Evolutionary conservation across 176 grass and related monocot species (phyloP), one percentile per base, ranked within the genome.

Genomic region (Dactylis glomerata): DNA sequence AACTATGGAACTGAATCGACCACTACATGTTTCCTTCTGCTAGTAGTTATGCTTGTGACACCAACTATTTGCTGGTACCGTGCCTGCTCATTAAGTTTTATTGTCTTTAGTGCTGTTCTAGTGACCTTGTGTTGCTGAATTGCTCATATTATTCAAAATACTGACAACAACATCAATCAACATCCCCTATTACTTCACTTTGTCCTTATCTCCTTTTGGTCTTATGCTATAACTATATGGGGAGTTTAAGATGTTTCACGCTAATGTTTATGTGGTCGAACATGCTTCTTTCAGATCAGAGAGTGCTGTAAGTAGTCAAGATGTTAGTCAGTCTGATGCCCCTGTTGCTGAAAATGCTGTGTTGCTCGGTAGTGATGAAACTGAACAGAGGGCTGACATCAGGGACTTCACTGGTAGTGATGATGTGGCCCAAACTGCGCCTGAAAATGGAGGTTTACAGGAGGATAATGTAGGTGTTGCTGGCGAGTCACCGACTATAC

Each of bases 221-320:
- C 51, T 78, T 64, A 65, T 66, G 26, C 86, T 41, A 54, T 26
- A 54, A 49, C 49, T 83, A 52, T 58, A 13, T 75, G 3, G 59
- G 8, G 22, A 47, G 23, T 50, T 47, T 23, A 19, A 8, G 14
- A 69, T 67, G 37, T 14, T 33, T 64, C 14, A 11, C 63, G 42
- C 77, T 89, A 44, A 81, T 81, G 28, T 31, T 34, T 19, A 44
- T 45, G 23, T 81, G 58, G 37, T 17, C 50, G 64, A 86, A 83
- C 69, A 15, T 83, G 17, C 73, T 58, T 80, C 67, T 84, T 98
- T 85, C 87, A 93, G 91, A 85, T 88, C 88, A 81, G 92, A 93
- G 87, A 85, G 81, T 95, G 64, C 58, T 87, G 87, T 77, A 58
- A 75, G 56, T 73, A 83, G 34, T 85, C 83, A 90, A 89, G 88